Percentiles rank a stretch among this genome's conserved stretches.
Conservation (phyloP, 371 early-diverging fungal genomes). For the Hamiltosporidium tvaerminnensis region DNA sequence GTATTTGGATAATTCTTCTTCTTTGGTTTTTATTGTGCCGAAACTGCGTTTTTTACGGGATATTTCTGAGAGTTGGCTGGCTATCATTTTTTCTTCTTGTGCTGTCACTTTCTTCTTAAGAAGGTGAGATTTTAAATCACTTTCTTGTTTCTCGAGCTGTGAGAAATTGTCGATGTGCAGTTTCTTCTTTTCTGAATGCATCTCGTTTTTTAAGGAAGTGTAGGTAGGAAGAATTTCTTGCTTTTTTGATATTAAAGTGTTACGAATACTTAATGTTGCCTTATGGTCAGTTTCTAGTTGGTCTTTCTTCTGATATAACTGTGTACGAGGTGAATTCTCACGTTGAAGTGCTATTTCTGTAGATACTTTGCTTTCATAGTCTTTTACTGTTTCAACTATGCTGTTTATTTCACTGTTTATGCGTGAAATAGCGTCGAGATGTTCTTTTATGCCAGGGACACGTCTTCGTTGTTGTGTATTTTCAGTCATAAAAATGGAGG, state of each 20-base stretch:
- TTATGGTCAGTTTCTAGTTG: not conserved
- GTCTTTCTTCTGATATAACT: not conserved
- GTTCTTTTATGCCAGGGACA: not conserved
- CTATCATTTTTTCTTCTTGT: not conserved
- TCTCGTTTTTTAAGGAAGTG: not conserved
- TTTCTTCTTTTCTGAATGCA: not conserved
- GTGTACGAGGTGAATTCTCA: not conserved
- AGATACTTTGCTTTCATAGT: not conserved
- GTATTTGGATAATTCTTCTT: not conserved
- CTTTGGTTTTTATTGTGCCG: not conserved
- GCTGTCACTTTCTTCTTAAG: not conserved
- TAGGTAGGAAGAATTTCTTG: not conserved
- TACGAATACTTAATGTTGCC: not conserved
- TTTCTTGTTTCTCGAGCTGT: conserved; percentile 1
- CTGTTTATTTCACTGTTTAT: conserved; percentile 2
- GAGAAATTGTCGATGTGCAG: not conserved
- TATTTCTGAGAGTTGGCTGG: not conserved
- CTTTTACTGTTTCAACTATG: not conserved
- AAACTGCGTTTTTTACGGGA: not conserved
- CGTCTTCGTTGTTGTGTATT: too few species aligned
- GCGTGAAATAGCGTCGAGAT: not conserved
- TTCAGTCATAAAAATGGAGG: too few species aligned
- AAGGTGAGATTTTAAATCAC: not conserved
- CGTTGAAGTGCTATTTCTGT: not conserved
- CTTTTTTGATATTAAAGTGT: not conserved